Evolutionary conservation across 129 eudicot species (phyloP).

Genomic region (Ambrosia trifida): DNA sequence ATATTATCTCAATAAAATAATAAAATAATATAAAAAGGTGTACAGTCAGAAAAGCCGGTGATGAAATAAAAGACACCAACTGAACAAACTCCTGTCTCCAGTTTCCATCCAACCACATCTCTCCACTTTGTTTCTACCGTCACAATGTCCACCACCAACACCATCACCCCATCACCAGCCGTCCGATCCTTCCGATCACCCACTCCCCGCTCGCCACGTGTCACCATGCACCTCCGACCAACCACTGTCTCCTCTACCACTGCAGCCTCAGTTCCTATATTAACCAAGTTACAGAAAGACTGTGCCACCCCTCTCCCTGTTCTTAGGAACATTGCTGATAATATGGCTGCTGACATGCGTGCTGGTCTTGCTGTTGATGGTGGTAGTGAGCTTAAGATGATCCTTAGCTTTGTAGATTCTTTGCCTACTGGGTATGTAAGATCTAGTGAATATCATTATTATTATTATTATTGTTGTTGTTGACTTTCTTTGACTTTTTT

Average conservation of each 20-base stretch:
- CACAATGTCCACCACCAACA: constrained; percentile 49
- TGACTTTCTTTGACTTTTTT: constrained; percentile 24
- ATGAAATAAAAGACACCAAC: constrained; percentile 30
- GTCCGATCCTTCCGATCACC: constrained; percentile 44
- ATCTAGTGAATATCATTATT: too few relatives aligned
- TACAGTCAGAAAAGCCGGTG: constrained; percentile 16
- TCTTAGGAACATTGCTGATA: constrained; percentile 73
- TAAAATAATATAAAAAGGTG: background rate
- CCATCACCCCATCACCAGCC: constrained; percentile 39
- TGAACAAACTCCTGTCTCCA: constrained; percentile 27
- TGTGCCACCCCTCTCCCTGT: constrained; percentile 76
- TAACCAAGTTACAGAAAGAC: constrained; percentile 54
- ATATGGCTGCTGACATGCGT: constrained; percentile 83
- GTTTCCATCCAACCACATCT: constrained; percentile 27
- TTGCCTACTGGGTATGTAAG: constrained; percentile 53
- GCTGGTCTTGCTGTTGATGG: constrained; percentile 76
- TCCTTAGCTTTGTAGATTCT: constrained; percentile 69
- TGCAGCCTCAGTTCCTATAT: constrained; percentile 39
- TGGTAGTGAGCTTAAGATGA: constrained; percentile 78
- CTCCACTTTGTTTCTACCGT: constrained; percentile 36
- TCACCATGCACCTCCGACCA: constrained; percentile 52
- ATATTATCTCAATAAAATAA: background rate
- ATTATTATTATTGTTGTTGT: background rate
- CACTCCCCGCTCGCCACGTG: constrained; percentile 22
- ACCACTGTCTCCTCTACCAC: constrained; percentile 31